These are phyloP conservation scores for Oryza meyeriana DNA, from an alignment of 176 grass and related monocot species.

Conservation along the genomic window DNA sequence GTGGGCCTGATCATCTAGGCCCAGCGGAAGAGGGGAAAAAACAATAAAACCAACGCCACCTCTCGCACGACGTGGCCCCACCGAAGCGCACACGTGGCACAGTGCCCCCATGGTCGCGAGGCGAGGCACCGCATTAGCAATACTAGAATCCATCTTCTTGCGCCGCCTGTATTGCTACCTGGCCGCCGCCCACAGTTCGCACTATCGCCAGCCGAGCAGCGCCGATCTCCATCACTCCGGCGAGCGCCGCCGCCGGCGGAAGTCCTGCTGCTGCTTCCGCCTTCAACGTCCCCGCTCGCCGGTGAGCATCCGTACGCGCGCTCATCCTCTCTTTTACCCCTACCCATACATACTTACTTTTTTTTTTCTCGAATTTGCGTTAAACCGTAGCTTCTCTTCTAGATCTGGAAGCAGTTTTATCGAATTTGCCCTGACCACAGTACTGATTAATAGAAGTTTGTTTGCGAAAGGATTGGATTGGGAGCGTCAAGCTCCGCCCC, in stretches of 20 bases:
- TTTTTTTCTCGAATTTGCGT: neutral
- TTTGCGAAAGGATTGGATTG: neutral
- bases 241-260: neutral
- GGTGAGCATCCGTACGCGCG: neutral
- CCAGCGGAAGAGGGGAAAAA: neutral
- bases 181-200: neutral
- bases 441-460: neutral
- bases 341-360: neutral
- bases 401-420: neutral
- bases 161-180: neutral
- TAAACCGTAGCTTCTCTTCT: neutral
- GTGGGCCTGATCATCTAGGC: neutral
- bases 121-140: no score
- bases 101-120: no score
- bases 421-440: neutral
- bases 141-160: neutral
- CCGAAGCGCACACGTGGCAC: neutral
- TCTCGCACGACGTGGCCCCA: neutral
- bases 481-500: neutral
- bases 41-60: neutral
- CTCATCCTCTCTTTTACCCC: neutral
- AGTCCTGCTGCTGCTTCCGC: neutral
- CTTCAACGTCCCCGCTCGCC: no score
- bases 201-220: no score
- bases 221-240: no score